Conservation (phyloP, 2,329 filamentous ascomycete genomes). For the Teratosphaeria epicoccoides region DNA sequence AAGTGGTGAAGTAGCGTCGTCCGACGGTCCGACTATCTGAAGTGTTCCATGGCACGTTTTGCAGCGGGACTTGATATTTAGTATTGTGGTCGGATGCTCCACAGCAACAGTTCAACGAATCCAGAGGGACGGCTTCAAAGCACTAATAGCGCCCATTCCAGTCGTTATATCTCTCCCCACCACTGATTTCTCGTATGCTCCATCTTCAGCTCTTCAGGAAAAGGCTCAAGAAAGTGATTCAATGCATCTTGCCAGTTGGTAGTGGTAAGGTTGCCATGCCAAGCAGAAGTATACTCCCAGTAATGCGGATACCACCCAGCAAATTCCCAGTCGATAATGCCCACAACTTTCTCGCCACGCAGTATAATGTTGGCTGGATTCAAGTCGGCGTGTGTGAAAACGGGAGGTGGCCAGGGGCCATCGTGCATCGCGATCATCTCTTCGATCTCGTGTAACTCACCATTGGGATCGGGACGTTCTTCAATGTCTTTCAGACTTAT, state of each 20-base stretch:
- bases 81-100: too few species aligned
- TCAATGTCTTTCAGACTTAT: not conserved
- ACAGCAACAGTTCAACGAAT: too few species aligned
- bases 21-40: not conserved
- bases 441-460: constrained; percentile 3
- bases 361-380: constrained; percentile 33
- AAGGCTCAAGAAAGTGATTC: constrained; percentile 29
- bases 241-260: constrained; percentile 27
- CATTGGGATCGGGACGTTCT: not conserved
- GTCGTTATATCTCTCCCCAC: constrained; percentile 23
- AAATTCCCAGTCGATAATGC: constrained; percentile 40
- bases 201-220: constrained; percentile 31
- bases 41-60: not conserved
- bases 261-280: constrained; percentile 32
- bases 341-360: constrained; percentile 32
- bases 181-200: constrained; percentile 31
- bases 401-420: constrained; percentile 25
- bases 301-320: constrained; percentile 40
- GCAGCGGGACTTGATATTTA: not conserved
- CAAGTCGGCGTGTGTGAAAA: constrained; percentile 44
- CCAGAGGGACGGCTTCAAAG: too few species aligned
- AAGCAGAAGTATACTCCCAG: constrained; percentile 35
- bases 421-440: constrained; percentile 29
- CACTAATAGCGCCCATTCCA: not conserved
- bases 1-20: not conserved